phyloP scores from a whole-genome alignment of 331 rosid genomes.

The Cydonia oblonga region DNA sequence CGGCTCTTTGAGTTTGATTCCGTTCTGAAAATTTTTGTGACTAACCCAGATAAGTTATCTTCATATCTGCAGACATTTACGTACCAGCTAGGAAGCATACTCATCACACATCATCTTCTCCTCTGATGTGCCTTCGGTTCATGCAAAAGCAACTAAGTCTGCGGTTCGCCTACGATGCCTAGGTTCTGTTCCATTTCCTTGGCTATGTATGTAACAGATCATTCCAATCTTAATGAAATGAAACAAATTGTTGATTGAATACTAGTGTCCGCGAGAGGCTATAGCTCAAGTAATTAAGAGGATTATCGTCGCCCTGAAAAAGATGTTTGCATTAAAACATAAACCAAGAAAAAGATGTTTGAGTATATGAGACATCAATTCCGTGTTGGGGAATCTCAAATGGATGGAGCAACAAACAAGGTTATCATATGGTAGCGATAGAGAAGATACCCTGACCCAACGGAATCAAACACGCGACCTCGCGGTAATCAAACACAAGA shows the following conservation, averaged over 20 bases:
- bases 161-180: constrained; percentile 19
- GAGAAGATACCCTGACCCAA: too few species aligned
- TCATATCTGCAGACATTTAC: constrained; percentile 29
- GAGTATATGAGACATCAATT: not conserved
- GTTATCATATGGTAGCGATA: too few species aligned
- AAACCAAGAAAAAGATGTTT: too few species aligned
- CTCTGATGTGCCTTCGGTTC: not conserved
- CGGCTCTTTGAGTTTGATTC: not conserved
- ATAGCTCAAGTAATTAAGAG: not conserved
- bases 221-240: constrained; percentile 13
- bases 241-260: not conserved
- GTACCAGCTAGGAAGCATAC: constrained; percentile 9
- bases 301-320: not conserved
- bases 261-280: not conserved
- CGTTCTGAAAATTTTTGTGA: not conserved
- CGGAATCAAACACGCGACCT: not conserved
- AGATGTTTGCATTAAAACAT: too few species aligned
- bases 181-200: constrained; percentile 27
- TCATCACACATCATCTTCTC: constrained; percentile 6
- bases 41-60: not conserved
- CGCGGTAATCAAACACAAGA: not conserved
- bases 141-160: constrained; percentile 8
- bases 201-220: constrained; percentile 8
- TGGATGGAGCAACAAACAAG: not conserved
- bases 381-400: not conserved